Evolutionary conservation across 2,329 filamentous ascomycete species (phyloP).

Genomic region (Nannizziopsis barbatae): DNA sequence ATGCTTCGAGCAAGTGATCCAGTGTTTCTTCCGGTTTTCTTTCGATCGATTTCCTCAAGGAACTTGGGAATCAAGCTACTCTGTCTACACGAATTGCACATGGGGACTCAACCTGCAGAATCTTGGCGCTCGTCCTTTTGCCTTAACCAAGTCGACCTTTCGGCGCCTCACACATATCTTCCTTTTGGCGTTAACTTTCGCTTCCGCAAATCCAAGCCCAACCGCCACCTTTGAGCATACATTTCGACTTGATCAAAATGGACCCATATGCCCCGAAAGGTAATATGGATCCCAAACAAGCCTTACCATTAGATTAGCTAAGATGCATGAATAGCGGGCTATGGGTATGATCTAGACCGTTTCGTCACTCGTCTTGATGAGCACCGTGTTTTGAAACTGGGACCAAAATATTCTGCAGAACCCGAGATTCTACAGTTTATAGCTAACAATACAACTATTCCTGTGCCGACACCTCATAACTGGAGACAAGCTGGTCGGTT

Average conservation of each 20-base stretch:
- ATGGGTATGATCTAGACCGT: neutral
- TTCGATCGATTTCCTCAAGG: too few relatives aligned
- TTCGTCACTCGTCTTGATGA: constrained; percentile 1
- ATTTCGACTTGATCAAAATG: too few relatives aligned
- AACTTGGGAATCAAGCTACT: too few relatives aligned
- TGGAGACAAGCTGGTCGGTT: neutral
- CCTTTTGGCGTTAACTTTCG: too few relatives aligned
- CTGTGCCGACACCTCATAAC: constrained; percentile 1
- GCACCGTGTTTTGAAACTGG: neutral
- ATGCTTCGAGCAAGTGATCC: neutral
- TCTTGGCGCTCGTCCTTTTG: too few relatives aligned
- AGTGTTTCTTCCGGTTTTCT: neutral
- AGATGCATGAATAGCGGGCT: neutral
- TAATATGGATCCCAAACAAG: neutral
- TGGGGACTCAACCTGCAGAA: too few relatives aligned
- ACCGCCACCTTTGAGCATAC: too few relatives aligned
- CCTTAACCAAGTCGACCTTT: too few relatives aligned
- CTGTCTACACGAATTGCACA: too few relatives aligned
- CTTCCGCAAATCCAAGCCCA: too few relatives aligned
- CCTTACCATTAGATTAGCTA: neutral
- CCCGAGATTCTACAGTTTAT: neutral
- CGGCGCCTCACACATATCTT: too few relatives aligned
- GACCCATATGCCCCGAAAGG: neutral
- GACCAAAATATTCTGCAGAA: neutral
- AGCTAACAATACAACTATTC: constrained; percentile 2